A percentile compares a stretch with the other conserved stretches of the same genome.
Evolutionary conservation across 2,329 filamentous ascomycete genomes (phyloP).

Genomic region (Ramichloridium luteum): DNA sequence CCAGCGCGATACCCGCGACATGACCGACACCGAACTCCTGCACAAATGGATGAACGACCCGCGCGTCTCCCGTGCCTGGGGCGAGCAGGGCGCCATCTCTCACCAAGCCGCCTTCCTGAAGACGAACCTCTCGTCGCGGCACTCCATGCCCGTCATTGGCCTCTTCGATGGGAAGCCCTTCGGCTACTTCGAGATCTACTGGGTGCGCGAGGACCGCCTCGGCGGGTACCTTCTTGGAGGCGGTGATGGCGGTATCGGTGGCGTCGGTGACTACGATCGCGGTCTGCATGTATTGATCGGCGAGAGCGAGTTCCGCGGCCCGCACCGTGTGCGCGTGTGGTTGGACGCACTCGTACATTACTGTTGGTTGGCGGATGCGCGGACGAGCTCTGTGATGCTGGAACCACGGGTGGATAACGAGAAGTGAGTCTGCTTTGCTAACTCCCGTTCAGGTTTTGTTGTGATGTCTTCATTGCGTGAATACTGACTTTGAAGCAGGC

Average conservation of each 20-base stretch:
- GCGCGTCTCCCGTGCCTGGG: slow-evolving; percentile 79
- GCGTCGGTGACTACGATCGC: slow-evolving; percentile 72
- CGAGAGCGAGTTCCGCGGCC: slow-evolving; percentile 79
- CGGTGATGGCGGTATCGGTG: no score
- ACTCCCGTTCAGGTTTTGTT: no score
- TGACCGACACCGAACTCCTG: slow-evolving; percentile 55
- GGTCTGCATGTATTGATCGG: slow-evolving; percentile 83
- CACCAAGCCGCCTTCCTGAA: slow-evolving; percentile 58
- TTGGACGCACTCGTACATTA: slow-evolving; percentile 78
- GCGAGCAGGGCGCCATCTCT: slow-evolving; percentile 44
- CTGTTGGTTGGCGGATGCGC: slow-evolving; percentile 61
- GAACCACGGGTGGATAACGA: slow-evolving; percentile 87
- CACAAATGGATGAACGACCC: slow-evolving; percentile 82
- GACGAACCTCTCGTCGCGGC: slow-evolving; percentile 49
- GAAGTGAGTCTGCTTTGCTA: slow-evolving; percentile 53
- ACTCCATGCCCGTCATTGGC: slow-evolving; percentile 83
- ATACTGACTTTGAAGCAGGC: slow-evolving; percentile 34
- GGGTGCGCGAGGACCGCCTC: slow-evolving; percentile 84
- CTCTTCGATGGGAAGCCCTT: slow-evolving; percentile 93
- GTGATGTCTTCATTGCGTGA: background rate
- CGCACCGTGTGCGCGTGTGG: slow-evolving; percentile 68
- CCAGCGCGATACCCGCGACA: slow-evolving; percentile 9
- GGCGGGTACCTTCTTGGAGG: slow-evolving; percentile 57
- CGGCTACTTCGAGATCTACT: slow-evolving; percentile 96
- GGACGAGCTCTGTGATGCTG: slow-evolving; percentile 71